phyloP scores from a whole-genome alignment of 169 alveolate species.

The Eimeria falciformis region DNA sequence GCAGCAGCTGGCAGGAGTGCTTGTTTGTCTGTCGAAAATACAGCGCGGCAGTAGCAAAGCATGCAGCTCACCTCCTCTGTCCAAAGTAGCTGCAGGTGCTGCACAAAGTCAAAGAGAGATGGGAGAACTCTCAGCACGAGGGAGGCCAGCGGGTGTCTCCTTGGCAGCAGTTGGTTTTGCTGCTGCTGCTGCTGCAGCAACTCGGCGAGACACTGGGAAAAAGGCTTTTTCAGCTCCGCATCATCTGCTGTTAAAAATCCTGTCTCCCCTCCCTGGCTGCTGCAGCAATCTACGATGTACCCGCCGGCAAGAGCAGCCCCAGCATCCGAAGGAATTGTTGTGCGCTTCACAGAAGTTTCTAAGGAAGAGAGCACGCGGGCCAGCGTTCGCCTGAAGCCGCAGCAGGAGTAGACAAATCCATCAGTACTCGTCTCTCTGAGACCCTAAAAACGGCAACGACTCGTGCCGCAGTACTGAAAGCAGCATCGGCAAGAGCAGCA shows the following conservation, averaged over 20 bases:
- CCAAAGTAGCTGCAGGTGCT: slow-evolving; percentile 46
- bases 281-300: slow-evolving; percentile 39
- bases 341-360: slow-evolving; percentile 66
- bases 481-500: slow-evolving; percentile 4
- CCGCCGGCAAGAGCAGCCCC: slow-evolving; percentile 72
- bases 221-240: slow-evolving; percentile 1
- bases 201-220: slow-evolving; percentile 32
- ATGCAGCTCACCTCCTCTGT: slow-evolving; percentile 29
- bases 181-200: slow-evolving; percentile 47
- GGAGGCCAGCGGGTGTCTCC: slow-evolving; percentile 68
- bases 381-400: slow-evolving; percentile 63
- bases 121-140: slow-evolving; percentile 38
- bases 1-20: too few relatives aligned
- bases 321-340: slow-evolving; percentile 53
- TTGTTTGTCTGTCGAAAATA: too few relatives aligned
- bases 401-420: slow-evolving; percentile 9
- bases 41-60: too few relatives aligned
- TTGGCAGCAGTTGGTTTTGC: slow-evolving; percentile 51
- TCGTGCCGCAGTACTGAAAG: slow-evolving; percentile 3
- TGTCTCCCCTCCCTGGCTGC: background rate
- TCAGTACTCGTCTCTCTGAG: background rate
- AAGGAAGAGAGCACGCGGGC: slow-evolving; percentile 70
- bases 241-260: background rate
- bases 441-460: background rate
- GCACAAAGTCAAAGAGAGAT: slow-evolving; percentile 15